A percentile compares a stretch with the other conserved stretches of the same genome.
Evolutionary conservation across 2,329 filamentous ascomycete species (phyloP).

Genomic region (Zymoseptoria tritici): DNA sequence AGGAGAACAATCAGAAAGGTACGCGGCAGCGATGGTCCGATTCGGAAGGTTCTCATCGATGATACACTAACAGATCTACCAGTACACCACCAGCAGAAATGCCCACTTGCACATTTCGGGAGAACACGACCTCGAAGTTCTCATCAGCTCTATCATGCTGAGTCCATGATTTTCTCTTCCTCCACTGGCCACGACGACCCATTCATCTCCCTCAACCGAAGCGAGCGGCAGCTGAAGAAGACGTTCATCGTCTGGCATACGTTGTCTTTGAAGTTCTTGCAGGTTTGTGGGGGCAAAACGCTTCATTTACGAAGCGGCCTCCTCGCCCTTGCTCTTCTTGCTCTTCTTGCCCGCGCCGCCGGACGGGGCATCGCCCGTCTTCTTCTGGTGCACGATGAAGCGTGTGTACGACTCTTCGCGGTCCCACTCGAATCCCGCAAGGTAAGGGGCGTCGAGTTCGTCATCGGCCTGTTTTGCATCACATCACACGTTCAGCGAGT

Average conservation of each 20-base stretch:
- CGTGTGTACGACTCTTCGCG: conserved; percentile 84
- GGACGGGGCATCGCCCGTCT: conserved; percentile 51
- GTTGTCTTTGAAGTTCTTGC: not conserved
- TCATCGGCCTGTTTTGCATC: conserved; percentile 63
- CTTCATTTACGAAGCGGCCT: conserved; percentile 18
- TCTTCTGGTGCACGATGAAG: conserved; percentile 78
- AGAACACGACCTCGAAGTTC: conserved; percentile 1
- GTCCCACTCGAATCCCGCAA: conserved; percentile 95
- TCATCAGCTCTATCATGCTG: not conserved
- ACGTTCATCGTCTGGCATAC: not conserved
- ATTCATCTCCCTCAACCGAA: conserved; percentile 4
- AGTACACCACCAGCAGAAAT: not conserved
- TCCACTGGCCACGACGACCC: not conserved
- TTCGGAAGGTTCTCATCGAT: not conserved
- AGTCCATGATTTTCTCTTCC: not conserved
- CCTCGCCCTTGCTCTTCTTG: conserved; percentile 31
- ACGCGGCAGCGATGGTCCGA: not conserved
- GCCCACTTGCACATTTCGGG: not conserved
- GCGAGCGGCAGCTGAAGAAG: conserved; percentile 10
- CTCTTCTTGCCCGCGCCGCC: conserved; percentile 58
- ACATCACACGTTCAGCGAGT: not conserved
- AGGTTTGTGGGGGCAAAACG: not conserved
- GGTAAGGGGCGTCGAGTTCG: conserved; percentile 78
- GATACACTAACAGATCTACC: not conserved
- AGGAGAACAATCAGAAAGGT: not conserved